These are phyloP conservation scores for Marchantia polymorpha DNA, from an alignment of 225 moss, liverwort and hornwort species.

Conservation along the genomic window DNA sequence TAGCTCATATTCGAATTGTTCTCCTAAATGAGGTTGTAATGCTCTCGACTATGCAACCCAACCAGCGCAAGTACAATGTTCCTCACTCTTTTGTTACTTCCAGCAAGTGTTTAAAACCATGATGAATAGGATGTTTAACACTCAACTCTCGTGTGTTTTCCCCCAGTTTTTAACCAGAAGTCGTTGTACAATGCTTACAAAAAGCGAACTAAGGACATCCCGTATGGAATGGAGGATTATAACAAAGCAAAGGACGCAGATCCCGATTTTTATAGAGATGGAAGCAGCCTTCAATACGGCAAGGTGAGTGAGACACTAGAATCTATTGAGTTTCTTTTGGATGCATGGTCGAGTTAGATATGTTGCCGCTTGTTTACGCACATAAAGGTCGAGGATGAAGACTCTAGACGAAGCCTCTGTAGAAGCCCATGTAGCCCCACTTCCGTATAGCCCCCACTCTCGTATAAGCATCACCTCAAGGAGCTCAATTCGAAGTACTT, in stretches of 20 bases:
- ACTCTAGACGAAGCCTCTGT: background rate
- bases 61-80: background rate
- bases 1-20: no score
- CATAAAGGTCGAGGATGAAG: background rate
- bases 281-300: constrained; percentile 94
- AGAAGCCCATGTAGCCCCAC: no score
- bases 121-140: background rate
- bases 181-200: constrained; percentile 95
- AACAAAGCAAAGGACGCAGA: constrained; percentile 71
- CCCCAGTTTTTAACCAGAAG: constrained; percentile 91
- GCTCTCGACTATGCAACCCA: background rate
- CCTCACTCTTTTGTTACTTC: background rate
- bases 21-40: background rate
- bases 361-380: background rate
- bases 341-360: background rate
- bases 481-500: no score
- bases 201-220: constrained; percentile 81
- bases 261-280: constrained; percentile 95
- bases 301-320: constrained; percentile 52
- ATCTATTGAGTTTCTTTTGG: background rate
- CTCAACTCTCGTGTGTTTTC: background rate
- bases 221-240: constrained; percentile 79
- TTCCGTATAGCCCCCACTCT: no score
- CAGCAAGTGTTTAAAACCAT: no score
- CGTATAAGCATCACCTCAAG: no score